A percentile compares a stretch with the other conserved stretches of the same genome.
These are phyloP conservation scores for Gliomastix tumulicola DNA, from an alignment of 2,329 filamentous ascomycete species.

Conservation along the genomic window DNA sequence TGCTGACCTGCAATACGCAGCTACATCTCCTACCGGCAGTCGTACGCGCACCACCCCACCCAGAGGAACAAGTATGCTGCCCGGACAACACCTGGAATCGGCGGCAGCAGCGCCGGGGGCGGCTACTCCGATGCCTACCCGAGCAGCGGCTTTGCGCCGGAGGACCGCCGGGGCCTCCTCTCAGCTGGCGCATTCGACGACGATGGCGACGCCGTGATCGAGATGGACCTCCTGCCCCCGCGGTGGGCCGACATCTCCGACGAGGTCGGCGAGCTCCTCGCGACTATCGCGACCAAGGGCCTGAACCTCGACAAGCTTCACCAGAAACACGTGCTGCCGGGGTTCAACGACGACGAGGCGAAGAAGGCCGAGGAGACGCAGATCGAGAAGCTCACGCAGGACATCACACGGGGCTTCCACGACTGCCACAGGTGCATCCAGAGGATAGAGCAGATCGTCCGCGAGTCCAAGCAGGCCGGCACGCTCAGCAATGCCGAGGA, in stretches of 20 bases:
- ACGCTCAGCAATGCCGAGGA: conserved; percentile 77
- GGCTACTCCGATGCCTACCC: conserved; percentile 54
- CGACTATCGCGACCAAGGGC: conserved; percentile 74
- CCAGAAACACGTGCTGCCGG: conserved; percentile 92
- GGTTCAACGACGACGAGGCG: conserved; percentile 91
- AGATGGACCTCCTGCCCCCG: conserved; percentile 94
- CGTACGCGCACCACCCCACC: conserved; percentile 88
- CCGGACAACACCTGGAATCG: no score
- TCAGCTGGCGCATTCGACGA: conserved; percentile 71
- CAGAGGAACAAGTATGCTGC: conserved; percentile 72
- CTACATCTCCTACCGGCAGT: conserved; percentile 98
- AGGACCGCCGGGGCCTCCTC: conserved; percentile 71
- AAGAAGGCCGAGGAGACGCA: conserved; percentile 81
- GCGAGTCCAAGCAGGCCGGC: conserved; percentile 67
- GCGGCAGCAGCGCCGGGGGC: conserved; percentile 26
- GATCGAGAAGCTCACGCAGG: conserved; percentile 85
- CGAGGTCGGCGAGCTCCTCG: conserved; percentile 78
- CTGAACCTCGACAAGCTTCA: conserved; percentile 85
- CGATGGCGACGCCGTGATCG: conserved; percentile 90
- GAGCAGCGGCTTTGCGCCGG: conserved; percentile 33
- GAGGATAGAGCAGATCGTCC: conserved; percentile 79
- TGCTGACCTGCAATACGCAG: conserved; percentile 37
- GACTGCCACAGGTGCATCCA: conserved; percentile 85
- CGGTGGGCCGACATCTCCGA: conserved; percentile 95
- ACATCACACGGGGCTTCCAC: conserved; percentile 84